Evolutionary conservation across 2,329 filamentous ascomycete genomes (phyloP), one percentile per base, ranked within the genome.

Genomic region (Lachnellula occidentalis): DNA sequence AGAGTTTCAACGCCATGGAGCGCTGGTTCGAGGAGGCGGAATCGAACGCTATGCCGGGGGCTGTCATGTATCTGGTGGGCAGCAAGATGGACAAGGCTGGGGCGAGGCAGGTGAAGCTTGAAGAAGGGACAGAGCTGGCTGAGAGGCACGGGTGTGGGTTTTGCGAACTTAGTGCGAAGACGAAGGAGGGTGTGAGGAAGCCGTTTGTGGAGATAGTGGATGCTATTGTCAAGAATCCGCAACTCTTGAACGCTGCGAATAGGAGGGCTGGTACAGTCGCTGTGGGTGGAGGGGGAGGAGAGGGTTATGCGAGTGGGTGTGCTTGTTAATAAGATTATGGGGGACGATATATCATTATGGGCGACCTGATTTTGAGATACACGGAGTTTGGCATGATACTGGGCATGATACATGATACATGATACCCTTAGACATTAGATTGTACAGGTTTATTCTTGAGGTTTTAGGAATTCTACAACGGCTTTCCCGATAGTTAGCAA

Each of bases 391-490:
- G 58, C 48, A 61, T 56, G 49, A 36, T 41, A 43, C 60, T 56
- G 50, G 59, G 43, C 43, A 31, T 17, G 43, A 24, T 43, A 11
- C 50, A 64, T 64, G 62, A 66, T 71, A 67, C 68, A 64, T 64
- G 62, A 66, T 71, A 67, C 67, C 63, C 63, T 62, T 67, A 63
- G 68, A 61, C 50, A 67, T 58, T 68, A 66, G 63, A 67, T 61
- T 61, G 61, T 66, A 61, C 53, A 60, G 58, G 51, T 58, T 74
- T 74, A 73, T 71, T 83, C 70, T 66, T 76, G 66, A 4, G 72
- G 73, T 17, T 69, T 70, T 48, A 88, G 68, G 63, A 87, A 88
- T 45, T 87, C 82, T 22, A 85, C 76, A 11, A 87, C 83, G 59
- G 78, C 83, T 86, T 58, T 45, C 31, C 22, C 17, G 9, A 46